A percentile compares a stretch with the other conserved stretches of the same genome.
Conservation (phyloP, 306 rosid species). For the Mucuna pruriens region DNA sequence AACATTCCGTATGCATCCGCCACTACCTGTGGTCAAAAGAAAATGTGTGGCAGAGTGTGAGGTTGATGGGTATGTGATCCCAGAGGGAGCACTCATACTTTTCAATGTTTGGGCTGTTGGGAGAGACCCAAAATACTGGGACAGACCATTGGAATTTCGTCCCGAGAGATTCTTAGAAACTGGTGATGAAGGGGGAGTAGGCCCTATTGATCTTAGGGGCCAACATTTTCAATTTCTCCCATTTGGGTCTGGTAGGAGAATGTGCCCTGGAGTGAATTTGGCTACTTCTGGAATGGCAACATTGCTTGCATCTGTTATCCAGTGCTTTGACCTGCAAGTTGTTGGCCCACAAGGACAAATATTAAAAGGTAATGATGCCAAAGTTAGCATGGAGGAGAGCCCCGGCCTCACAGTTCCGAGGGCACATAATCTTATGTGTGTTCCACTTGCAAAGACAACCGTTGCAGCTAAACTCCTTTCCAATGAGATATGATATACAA, state of each 20-base stretch:
- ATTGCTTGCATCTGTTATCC: constrained; percentile 51
- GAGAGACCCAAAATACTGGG: constrained; percentile 59
- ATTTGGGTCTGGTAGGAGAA: constrained; percentile 67
- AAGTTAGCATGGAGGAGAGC: constrained; percentile 46
- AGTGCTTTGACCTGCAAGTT: constrained; percentile 54
- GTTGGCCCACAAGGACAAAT: neutral
- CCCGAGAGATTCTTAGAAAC: constrained; percentile 48
- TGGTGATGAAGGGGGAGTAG: neutral
- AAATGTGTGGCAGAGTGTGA: constrained; percentile 45
- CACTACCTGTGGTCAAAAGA: constrained; percentile 48
- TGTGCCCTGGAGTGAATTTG: constrained; percentile 53
- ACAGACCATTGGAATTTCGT: constrained; percentile 45
- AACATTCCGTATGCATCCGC: constrained; percentile 58
- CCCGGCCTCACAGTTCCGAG: constrained; percentile 53
- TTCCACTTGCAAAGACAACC: constrained; percentile 31
- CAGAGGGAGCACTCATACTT: constrained; percentile 42
- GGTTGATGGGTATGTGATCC: constrained; percentile 44
- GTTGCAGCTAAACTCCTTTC: constrained; percentile 23
- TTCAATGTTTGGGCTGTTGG: constrained; percentile 56
- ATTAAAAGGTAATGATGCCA: neutral
- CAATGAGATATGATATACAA: neutral
- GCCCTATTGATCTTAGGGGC: constrained; percentile 38
- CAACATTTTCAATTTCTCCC: constrained; percentile 49
- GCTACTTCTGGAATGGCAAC: constrained; percentile 53
- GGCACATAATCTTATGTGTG: constrained; percentile 44